Evolutionary conservation across 108 stramenopile genomes (phyloP).

Genomic region (Craspedostauros australis): DNA sequence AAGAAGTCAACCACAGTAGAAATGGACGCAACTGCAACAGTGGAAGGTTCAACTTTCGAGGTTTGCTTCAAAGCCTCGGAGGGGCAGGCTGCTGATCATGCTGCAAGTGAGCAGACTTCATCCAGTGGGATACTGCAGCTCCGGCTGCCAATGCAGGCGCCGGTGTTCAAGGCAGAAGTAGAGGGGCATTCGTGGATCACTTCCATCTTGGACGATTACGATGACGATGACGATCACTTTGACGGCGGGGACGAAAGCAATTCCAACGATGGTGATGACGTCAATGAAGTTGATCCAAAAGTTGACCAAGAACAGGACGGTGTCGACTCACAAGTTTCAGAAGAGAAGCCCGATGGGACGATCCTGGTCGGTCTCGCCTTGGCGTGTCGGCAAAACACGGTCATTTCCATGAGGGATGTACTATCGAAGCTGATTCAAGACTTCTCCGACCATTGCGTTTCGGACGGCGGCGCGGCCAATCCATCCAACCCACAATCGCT

Average conservation of each 20-base stretch:
- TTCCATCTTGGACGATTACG: too few species aligned
- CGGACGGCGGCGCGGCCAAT: slow-evolving; percentile 1
- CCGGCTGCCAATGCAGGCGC: too few species aligned
- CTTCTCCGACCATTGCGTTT: slow-evolving; percentile 31
- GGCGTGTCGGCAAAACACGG: slow-evolving; percentile 55
- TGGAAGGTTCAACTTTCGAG: too few species aligned
- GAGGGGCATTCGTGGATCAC: too few species aligned
- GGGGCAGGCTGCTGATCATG: too few species aligned
- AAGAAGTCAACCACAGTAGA: too few species aligned
- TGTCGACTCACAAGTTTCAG: background rate
- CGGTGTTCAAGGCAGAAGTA: too few species aligned
- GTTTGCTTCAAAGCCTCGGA: too few species aligned
- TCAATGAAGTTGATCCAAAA: background rate
- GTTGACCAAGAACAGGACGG: background rate
- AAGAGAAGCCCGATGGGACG: background rate
- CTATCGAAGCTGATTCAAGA: slow-evolving; percentile 42
- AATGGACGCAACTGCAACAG: too few species aligned
- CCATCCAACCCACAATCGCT: slow-evolving; percentile 2
- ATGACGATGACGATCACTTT: background rate
- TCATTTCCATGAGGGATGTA: slow-evolving; percentile 60
- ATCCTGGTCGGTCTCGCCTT: slow-evolving; percentile 57
- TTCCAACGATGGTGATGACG: background rate
- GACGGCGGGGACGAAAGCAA: background rate
- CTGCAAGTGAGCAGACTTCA: too few species aligned
- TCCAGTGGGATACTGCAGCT: too few species aligned